Evolutionary conservation across 768 basidiomycete genomes (phyloP).

Genomic region (Termitomyces sp.): DNA sequence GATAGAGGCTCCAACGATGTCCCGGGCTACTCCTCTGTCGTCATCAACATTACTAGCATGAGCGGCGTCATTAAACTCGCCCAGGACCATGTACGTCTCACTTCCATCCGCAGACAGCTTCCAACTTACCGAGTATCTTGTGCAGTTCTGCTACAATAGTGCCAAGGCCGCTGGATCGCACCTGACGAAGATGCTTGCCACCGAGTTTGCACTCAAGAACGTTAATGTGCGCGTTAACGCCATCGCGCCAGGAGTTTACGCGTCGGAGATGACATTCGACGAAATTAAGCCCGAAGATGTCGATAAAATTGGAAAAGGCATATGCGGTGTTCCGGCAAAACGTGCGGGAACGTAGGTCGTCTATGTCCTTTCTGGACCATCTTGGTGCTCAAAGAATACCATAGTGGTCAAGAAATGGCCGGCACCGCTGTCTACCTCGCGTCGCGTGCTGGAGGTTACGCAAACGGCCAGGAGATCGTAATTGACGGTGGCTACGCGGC

Average conservation of each 20-base stretch:
- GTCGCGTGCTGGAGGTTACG: conserved; percentile 69
- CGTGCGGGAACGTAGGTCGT: conserved; percentile 39
- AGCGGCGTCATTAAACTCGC: conserved; percentile 68
- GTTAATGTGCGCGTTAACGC: conserved; percentile 71
- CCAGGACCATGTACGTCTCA: conserved; percentile 68
- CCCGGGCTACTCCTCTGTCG: conserved; percentile 54
- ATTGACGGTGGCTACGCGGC: conserved; percentile 74
- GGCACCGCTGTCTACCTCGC: conserved; percentile 75
- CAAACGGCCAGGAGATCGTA: conserved; percentile 74
- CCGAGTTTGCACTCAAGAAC: conserved; percentile 67
- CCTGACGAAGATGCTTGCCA: conserved; percentile 72
- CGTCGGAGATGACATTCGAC: conserved; percentile 70
- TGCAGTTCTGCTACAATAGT: conserved; percentile 78
- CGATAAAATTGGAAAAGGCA: conserved; percentile 54
- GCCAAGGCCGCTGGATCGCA: conserved; percentile 76
- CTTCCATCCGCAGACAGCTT: not conserved
- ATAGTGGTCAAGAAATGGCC: conserved; percentile 69
- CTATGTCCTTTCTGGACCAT: not conserved
- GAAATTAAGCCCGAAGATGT: conserved; percentile 30
- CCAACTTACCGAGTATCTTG: not conserved
- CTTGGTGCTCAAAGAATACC: not conserved
- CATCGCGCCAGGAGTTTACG: conserved; percentile 73
- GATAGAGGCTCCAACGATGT: conserved; percentile 65
- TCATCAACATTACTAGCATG: conserved; percentile 78
- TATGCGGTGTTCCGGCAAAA: conserved; percentile 47